Evolutionary conservation across 2,329 filamentous ascomycete species (phyloP).

Genomic region (Alternaria sp.): DNA sequence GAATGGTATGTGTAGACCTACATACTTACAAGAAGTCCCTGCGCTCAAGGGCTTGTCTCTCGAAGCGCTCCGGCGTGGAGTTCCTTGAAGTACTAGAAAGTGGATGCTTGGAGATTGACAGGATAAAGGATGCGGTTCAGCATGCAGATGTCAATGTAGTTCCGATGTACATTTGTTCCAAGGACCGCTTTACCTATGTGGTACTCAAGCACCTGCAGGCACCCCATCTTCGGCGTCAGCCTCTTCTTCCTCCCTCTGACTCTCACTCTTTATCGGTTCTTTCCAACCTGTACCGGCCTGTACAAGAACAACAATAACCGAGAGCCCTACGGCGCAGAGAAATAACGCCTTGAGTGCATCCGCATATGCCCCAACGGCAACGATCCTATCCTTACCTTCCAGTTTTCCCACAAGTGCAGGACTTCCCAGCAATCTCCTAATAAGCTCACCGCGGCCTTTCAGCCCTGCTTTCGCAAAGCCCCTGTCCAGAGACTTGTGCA

Average conservation of each 20-base stretch:
- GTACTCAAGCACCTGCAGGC: slow-evolving; percentile 26
- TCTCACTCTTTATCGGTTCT: slow-evolving; percentile 37
- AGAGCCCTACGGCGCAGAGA: slow-evolving; percentile 60
- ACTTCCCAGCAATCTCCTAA: slow-evolving; percentile 65
- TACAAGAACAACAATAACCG: slow-evolving; percentile 58
- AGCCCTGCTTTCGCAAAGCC: slow-evolving; percentile 63
- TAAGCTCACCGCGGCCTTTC: slow-evolving; percentile 54
- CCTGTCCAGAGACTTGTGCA: slow-evolving; percentile 63
- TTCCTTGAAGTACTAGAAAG: not conserved
- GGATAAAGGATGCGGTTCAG: not conserved
- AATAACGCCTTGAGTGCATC: slow-evolving; percentile 63
- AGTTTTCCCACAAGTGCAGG: slow-evolving; percentile 63
- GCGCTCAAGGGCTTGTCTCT: not conserved
- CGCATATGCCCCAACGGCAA: slow-evolving; percentile 64
- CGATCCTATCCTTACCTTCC: slow-evolving; percentile 57
- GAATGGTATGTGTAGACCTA: not conserved
- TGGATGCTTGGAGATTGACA: not conserved
- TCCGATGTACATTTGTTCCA: not conserved
- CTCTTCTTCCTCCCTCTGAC: slow-evolving; percentile 29
- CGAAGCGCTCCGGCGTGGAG: not conserved
- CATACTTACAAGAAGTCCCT: not conserved
- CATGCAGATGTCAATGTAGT: not conserved
- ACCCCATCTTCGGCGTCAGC: slow-evolving; percentile 33
- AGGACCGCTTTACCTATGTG: not conserved
- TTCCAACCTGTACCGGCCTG: slow-evolving; percentile 69